Percentiles rank a stretch among this genome's conserved stretches.
These are phyloP conservation scores for Hypoxylon sp. DNA, from an alignment of 2,329 filamentous ascomycete genomes.

Conservation along the genomic window DNA sequence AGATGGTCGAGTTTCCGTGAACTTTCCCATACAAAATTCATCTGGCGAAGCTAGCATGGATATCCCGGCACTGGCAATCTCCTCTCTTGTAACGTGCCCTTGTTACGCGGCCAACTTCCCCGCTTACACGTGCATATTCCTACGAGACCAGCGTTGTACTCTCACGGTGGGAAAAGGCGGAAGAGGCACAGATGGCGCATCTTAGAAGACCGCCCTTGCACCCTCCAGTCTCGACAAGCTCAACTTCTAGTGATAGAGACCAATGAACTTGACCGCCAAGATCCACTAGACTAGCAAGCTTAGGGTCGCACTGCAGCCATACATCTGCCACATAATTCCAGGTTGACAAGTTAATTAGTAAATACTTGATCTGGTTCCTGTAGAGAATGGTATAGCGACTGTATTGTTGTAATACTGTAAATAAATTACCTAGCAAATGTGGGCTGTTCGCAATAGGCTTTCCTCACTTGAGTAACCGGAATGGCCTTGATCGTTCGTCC, in stretches of 20 bases:
- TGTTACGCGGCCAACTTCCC: conserved; percentile 36
- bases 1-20: conserved; percentile 22
- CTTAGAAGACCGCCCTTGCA: conserved; percentile 16
- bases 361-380: conserved; percentile 25
- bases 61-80: conserved; percentile 40
- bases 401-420: conserved; percentile 8
- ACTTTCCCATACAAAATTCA: conserved; percentile 32
- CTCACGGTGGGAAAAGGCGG: conserved; percentile 18
- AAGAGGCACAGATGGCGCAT: conserved; percentile 27
- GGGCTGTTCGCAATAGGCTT: not conserved
- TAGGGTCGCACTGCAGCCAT: conserved; percentile 40
- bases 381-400: conserved; percentile 7
- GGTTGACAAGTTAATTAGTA: conserved; percentile 30
- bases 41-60: conserved; percentile 36
- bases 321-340: conserved; percentile 37
- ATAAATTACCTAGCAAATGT: conserved; percentile 7
- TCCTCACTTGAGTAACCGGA: conserved; percentile 4
- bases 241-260: conserved; percentile 13
- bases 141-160: conserved; percentile 1
- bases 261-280: conserved; percentile 28
- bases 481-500: not conserved
- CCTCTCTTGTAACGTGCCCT: conserved; percentile 42
- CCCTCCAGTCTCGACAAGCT: conserved; percentile 29
- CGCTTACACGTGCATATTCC: conserved; percentile 39
- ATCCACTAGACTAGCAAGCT: conserved; percentile 40